Conservation (phyloP, 2,329 filamentous ascomycete genomes). For the Iodosphaeria phyllophila region DNA sequence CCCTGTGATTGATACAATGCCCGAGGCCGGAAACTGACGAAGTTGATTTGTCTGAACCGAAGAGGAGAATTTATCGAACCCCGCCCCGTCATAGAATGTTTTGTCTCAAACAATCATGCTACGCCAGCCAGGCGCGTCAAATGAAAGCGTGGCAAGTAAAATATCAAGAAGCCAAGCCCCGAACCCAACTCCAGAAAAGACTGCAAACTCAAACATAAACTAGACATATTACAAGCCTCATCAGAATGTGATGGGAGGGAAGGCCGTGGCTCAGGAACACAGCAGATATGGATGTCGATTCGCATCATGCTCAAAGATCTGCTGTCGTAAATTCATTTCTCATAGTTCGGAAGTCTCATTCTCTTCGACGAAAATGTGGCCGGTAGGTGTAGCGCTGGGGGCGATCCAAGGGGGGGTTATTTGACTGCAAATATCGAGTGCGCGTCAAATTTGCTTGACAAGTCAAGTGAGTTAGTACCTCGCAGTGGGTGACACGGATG, state of each 20-base stretch:
- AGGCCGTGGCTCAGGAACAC: too few species aligned
- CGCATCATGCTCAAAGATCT: too few species aligned
- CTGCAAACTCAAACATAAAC: too few species aligned
- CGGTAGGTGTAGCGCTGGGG: too few species aligned
- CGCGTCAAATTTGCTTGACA: background rate
- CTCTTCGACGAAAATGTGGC: slow-evolving; percentile 13
- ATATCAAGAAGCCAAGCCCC: background rate
- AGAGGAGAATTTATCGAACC: slow-evolving; percentile 3
- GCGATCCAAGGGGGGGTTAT: too few species aligned
- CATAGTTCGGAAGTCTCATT: slow-evolving; percentile 4
- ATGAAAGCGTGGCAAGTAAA: too few species aligned
- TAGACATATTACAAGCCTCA: too few species aligned
- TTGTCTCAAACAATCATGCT: slow-evolving; percentile 5
- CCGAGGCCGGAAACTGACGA: background rate
- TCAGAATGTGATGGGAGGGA: too few species aligned
- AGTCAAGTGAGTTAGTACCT: slow-evolving; percentile 3
- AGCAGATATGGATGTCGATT: too few species aligned
- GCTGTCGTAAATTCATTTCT: too few species aligned
- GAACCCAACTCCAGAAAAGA: background rate
- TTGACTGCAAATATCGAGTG: background rate
- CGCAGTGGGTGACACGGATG: background rate
- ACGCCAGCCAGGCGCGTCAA: too few species aligned
- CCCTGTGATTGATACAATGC: background rate
- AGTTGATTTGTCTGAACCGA: background rate
- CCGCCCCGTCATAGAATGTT: slow-evolving; percentile 13